Evolutionary conservation across 1,284 basidiomycete genomes (phyloP), one percentile per base, ranked within the genome.

Genomic region (Rhodofomes roseus): DNA sequence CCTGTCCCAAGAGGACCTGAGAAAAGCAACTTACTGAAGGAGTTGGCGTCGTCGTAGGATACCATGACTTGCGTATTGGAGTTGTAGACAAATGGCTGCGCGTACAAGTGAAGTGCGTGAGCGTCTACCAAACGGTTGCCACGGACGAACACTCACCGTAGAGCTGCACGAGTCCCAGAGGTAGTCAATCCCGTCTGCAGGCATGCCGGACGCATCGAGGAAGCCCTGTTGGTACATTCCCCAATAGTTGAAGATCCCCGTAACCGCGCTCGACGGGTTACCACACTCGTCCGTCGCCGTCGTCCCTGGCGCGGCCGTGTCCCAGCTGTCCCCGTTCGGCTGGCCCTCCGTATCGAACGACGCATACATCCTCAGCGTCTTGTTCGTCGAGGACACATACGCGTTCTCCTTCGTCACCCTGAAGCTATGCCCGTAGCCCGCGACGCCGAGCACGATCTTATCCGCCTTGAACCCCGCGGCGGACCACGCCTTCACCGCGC

Each of bases 391-490:
- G 0, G 57, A 14, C 9, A 54, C 56, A 56, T 74, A 65, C 1
- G 78, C 79, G 54, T 67, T 60, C n/a, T 54, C 60, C 23, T 70
- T 64, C 11, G 68, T 29, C 57, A 81, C 79, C 31, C 63, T 67
- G 70, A 71, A 81, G 46, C 74, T 73, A 64, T 82, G 78, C 1
- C 80, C 85, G 66, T 85, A 88, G 12, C 80, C 71, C 2, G 87
- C 78, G 11, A 90, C 79, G 55, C 85, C 88, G 51, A 92, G 81
- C 18, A 88, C 77, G 67, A 91, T 83, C 74, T 90, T 74, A 63
- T 78, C 68, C 14, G 75, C 71, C 25, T 87, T 86, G 72, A 92
- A 83, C 51, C 85, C 84, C 40, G 89, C 87, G 0, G 61, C 64
- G 0, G 75, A 80, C 90, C 90, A 92, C 1, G 78, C 76, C 8